Base-by-base conservation (phyloP, 2,329 filamentous ascomycete genomes). In the Calonectria hongkongensis region DNA sequence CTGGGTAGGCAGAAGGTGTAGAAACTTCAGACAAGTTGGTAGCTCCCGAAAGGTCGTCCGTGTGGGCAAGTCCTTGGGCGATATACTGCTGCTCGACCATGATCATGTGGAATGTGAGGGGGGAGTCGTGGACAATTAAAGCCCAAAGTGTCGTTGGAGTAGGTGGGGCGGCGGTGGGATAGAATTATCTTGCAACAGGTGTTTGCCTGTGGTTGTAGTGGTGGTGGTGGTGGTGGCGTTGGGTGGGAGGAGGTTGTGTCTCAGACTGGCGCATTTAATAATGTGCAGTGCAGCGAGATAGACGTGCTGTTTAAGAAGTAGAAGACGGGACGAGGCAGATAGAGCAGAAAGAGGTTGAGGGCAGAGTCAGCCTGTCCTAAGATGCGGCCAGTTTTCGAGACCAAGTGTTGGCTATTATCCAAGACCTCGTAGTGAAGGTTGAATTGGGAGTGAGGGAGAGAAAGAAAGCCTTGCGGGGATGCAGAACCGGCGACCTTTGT, bases 11-110 rank as follows among this genome's bases (percentile, higher is more conserved):
- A 47, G 81, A 79, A 68, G 72, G 68, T 45, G 75, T 68, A 13
- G 75, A 47, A 36, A 56, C 62, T 64, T 81, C 77, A 54, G 81
- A 73, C 73, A 82, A 74, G 71, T 71, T 78, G 73, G 78, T 54
- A 66, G 76, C 74, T 76, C 77, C 80, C 73, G 81, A 79, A 65
- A 82, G 76, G 77, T 77, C 75, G 73, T 80, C 81, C 70, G 78
- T 70, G 66, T 83, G 81, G 76, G 81, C 76, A 71, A 83, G 80
- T 76, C 80, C 79, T 78, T 79, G 77, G 74, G 78, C 71, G 76
- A 83, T 79, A 78, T 83, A 83, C 64, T 80, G 80, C 78, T 82
- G 77, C 80, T 83, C 81, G 72, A 81, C 81, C 82, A 83, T 83
- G 80, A 76, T 82, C 81, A 82, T 79, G 78, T 77, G 76, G 71